Evolutionary conservation across 768 basidiomycete species (phyloP), one percentile per base, ranked within the genome.

Genomic region (Phaffia australis): DNA sequence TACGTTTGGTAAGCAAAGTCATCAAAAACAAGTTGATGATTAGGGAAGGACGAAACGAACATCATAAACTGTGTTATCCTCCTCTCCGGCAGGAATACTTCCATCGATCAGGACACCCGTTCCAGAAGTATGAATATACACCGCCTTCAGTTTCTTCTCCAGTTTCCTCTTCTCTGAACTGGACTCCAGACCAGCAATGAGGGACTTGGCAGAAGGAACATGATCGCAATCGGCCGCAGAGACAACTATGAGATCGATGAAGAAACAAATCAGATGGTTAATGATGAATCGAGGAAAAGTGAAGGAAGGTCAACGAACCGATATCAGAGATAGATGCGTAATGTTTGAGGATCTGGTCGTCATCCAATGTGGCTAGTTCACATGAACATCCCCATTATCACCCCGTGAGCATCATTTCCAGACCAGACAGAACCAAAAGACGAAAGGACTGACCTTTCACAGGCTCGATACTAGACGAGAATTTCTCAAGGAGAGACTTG

Each of bases 161-260:
- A 46, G 47, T n/a, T 54, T 50, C 16, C 67, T 32, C 16, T 19
- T 46, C 5, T 58, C 3, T 14, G 67, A 57, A 1, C 42, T 50
- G 8, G 48, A 32, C n/a, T 69, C 63, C 14, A 69, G 54, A 19
- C 67, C 67, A 3, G 42, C 32, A 25, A 69, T 50, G 56, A 60
- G 23, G 25, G 67, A 61, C 42, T 56, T 1, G 49, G 23, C 56
- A 4, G 62, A 59, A 1, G 19, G 1, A 5, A 64, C 5, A 27
- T 69, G 35, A 47, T 69, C 67, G 56, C 62, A 64, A 46, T 69
- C 62, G 19, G 67, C 67, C 19, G 49, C 48, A 51, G 56, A 59
- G 62, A 69, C 30, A 50, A 67, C 57, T 59, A 32, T n/a, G 14
- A 25, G 2, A 21, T 15, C 23, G 4, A 42, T 42, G 5, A 47